These are phyloP conservation scores for Debaryomycetaceae sp. DNA, from an alignment of 1,139 yeast species.

Conservation along the genomic window DNA sequence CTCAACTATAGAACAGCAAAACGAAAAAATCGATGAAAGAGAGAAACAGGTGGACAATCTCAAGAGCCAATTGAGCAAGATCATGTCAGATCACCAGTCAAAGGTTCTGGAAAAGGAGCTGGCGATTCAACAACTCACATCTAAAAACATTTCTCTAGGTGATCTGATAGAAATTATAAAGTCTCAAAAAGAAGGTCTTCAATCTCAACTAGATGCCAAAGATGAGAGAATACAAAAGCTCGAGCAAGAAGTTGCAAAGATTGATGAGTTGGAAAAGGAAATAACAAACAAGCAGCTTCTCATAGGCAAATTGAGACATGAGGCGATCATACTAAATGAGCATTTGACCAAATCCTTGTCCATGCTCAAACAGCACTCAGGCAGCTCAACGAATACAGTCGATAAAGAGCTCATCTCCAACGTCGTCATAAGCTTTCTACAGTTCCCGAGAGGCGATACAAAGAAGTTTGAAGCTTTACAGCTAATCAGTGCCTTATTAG, in stretches of 20 bases:
- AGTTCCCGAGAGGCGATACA: slow-evolving; percentile 88
- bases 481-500: slow-evolving; percentile 74
- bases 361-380: slow-evolving; percentile 67
- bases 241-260: slow-evolving; percentile 14
- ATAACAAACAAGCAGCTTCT: slow-evolving; percentile 70
- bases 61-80: slow-evolving; percentile 6
- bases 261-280: slow-evolving; percentile 27
- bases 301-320: slow-evolving; percentile 90
- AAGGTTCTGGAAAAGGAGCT: slow-evolving; percentile 17
- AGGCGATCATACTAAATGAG: slow-evolving; percentile 91
- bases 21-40: slow-evolving; percentile 27
- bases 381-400: slow-evolving; percentile 62
- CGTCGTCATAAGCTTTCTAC: slow-evolving; percentile 76
- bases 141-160: slow-evolving; percentile 9
- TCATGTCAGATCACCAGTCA: slow-evolving; percentile 13
- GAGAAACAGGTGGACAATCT: slow-evolving; percentile 14
- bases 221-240: slow-evolving; percentile 6
- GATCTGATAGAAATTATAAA: slow-evolving; percentile 9
- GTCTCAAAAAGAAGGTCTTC: slow-evolving; percentile 5
- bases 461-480: slow-evolving; percentile 90
- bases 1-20: slow-evolving; percentile 46
- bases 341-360: slow-evolving; percentile 89
- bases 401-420: slow-evolving; percentile 89
- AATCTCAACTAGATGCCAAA: slow-evolving; percentile 4
- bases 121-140: slow-evolving; percentile 6